Evolutionary conservation across 106 monocot species (phyloP), one percentile per base, ranked within the genome.

Genomic region (Cymbidium sinense): DNA sequence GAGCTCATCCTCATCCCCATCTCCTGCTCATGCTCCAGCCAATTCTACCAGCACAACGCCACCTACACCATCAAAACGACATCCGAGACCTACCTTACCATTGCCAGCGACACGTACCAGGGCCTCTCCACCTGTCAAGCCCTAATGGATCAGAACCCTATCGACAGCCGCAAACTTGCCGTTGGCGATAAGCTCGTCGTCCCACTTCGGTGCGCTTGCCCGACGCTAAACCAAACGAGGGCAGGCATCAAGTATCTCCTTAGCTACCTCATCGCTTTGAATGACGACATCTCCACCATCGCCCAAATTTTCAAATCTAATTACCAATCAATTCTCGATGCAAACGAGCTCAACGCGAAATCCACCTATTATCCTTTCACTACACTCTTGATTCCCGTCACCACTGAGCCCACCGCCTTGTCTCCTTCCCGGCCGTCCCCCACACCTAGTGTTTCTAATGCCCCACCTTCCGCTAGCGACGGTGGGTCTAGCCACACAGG

Each of bases 181-280:
- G 69, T 20, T 18, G 86, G 87, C 33, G 9, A 52, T 17, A 64
- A 29, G 4, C 1, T 94, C 37, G 7, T 8, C 21, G 89, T 91
- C 8, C 96, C 96, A 7, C 62, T 96, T 23, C 75, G 96, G 5
- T 96, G 96, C 82, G 93, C 90, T 23, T 96, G 96, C 83, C 94
- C 96, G 15, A 85, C 85, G 27, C 0, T 11, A 44, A 74, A 71
- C 52, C 96, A 96, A 79, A 71, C 67, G 34, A 64, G 67, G 47
- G 34, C 64, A 18, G 96, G 96, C 5, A 19, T 75, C 64, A 86
- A 75, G 82, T 91, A 85, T 80, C 70, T 94, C 25, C 79, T 93
- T 11, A 88, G 71, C 73, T 98, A 98, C 75, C 12, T 87, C 12
- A 76, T 88, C 52, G 81, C 75, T 5, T 73, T 50, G 81, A 83